phyloP scores from a whole-genome alignment of 2,329 filamentous ascomycete species.

The Aureobasidium mangrovei region DNA sequence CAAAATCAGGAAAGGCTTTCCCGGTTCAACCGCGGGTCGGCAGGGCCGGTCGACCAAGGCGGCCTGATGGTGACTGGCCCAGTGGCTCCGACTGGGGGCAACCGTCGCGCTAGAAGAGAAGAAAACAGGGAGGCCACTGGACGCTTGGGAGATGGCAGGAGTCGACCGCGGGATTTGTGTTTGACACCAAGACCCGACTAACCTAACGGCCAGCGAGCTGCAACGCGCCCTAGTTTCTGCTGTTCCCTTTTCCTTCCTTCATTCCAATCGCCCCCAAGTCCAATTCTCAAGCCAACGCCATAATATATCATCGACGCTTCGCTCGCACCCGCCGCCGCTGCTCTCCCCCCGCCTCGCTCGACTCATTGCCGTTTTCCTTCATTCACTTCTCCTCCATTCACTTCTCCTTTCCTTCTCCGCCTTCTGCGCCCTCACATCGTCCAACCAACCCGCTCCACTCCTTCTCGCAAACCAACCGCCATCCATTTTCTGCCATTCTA shows the following conservation, averaged over 20 bases:
- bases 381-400: not conserved
- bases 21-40: no score
- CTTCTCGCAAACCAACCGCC: not conserved
- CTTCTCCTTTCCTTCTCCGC: not conserved
- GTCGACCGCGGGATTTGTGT: constrained; percentile 3
- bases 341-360: constrained; percentile 1
- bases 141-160: constrained; percentile 7
- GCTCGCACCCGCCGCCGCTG: constrained; percentile 1
- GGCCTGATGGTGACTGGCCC: constrained; percentile 7
- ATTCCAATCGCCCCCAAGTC: constrained; percentile 1
- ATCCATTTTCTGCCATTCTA: not conserved
- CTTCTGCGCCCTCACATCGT: not conserved
- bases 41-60: not conserved
- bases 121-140: constrained; percentile 2
- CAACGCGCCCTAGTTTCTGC: constrained; percentile 2
- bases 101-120: constrained; percentile 3
- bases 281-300: not conserved
- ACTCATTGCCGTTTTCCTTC: constrained; percentile 10
- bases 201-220: not conserved
- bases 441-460: constrained; percentile 10
- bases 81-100: not conserved
- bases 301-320: not conserved
- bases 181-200: constrained; percentile 11
- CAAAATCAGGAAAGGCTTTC: constrained; percentile 5
- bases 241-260: not conserved